phyloP scores from a whole-genome alignment of 805 yeast genomes.

The Ogataea salicorniae region DNA sequence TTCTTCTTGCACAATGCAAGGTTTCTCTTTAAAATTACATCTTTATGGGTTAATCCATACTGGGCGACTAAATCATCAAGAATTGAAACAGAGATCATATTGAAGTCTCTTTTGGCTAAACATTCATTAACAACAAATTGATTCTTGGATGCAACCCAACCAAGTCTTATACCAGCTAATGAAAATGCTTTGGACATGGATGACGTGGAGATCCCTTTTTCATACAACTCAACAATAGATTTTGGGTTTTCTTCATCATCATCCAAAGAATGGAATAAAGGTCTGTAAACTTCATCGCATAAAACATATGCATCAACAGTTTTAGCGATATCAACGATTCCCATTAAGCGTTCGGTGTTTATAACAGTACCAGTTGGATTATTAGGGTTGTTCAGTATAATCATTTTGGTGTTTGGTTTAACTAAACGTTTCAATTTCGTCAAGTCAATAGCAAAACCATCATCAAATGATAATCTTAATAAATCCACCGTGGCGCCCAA shows the following conservation, averaged over 20 bases:
- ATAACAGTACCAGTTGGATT: conserved; percentile 44
- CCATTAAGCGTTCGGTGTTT: conserved; percentile 27
- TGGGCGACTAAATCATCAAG: conserved; percentile 43
- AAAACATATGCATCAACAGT: conserved; percentile 32
- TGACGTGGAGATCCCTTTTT: conserved; percentile 41
- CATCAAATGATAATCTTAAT: conserved; percentile 30
- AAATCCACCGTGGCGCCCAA: conserved; percentile 39
- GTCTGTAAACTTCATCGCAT: conserved; percentile 52
- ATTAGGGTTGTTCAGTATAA: conserved; percentile 44
- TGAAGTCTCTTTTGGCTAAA: conserved; percentile 42
- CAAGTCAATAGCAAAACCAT: conserved; percentile 35
- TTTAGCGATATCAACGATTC: conserved; percentile 36
- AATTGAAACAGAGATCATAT: conserved; percentile 43
- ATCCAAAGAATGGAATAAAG: conserved; percentile 39
- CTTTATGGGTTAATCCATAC: conserved; percentile 35
- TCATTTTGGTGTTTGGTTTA: conserved; percentile 36
- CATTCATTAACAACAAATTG: conserved; percentile 28
- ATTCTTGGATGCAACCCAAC: conserved; percentile 45
- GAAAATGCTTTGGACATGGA: conserved; percentile 53
- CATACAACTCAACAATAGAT: conserved; percentile 38
- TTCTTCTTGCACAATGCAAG: conserved; percentile 35
- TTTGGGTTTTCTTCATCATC: conserved; percentile 26
- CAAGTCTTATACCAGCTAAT: conserved; percentile 48
- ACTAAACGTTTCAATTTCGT: conserved; percentile 27
- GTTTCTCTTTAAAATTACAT: conserved; percentile 36